phyloP scores from a whole-genome alignment of 257 asterid species.

The Solanum lycopersicoides region DNA sequence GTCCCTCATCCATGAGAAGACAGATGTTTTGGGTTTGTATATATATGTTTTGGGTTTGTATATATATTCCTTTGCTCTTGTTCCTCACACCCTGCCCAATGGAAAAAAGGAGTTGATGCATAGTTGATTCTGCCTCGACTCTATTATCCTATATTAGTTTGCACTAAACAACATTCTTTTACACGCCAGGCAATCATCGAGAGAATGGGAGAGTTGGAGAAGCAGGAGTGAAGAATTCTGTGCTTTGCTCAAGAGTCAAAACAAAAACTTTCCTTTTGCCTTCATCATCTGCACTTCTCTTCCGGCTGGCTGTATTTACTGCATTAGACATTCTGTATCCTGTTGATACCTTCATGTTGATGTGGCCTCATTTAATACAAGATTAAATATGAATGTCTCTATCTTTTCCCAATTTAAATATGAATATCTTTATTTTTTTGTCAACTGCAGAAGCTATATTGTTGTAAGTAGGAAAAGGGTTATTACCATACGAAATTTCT shows the following conservation, averaged over 20 bases:
- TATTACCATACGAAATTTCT: neutral
- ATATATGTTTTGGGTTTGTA: neutral
- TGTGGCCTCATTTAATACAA: neutral
- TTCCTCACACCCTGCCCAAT: neutral
- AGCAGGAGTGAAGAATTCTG: conserved; percentile 38
- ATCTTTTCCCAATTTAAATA: neutral
- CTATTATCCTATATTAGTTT: neutral
- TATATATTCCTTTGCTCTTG: neutral
- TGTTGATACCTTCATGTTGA: neutral
- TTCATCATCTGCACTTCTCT: neutral
- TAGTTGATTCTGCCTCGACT: neutral
- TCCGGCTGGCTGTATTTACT: neutral
- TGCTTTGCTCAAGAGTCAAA: neutral
- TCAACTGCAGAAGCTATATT: neutral
- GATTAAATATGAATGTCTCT: neutral
- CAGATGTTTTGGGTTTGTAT: neutral
- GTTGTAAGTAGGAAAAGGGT: neutral
- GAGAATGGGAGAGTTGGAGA: conserved; percentile 95
- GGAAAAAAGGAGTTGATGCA: neutral
- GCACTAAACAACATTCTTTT: neutral
- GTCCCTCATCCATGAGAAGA: neutral
- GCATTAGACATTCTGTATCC: neutral
- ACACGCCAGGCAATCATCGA: conserved; percentile 71
- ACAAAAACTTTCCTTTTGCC: neutral
- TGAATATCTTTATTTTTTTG: neutral